Evolutionary conservation across 495 filamentous ascomycete species (phyloP).

Genomic region (Aspergillus conjunctus): DNA sequence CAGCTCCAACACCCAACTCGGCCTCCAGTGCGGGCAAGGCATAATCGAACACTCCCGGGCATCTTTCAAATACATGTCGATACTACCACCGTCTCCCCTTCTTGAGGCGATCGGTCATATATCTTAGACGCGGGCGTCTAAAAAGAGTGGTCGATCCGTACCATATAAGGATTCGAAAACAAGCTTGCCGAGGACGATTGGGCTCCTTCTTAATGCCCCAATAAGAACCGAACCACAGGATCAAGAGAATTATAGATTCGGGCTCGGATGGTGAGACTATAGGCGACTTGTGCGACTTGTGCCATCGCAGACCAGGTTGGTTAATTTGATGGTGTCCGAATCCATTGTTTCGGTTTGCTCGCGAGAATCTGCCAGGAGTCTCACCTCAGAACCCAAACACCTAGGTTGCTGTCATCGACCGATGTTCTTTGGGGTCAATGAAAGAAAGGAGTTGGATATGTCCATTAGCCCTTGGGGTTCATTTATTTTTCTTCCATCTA

Average conservation of each 20-base stretch:
- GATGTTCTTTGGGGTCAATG: too few relatives aligned
- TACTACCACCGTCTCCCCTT: not conserved
- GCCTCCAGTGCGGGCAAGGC: slow-evolving; percentile 26
- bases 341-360: not conserved
- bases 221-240: not conserved
- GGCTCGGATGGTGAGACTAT: not conserved
- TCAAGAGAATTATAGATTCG: not conserved
- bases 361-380: not conserved
- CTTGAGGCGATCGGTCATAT: not conserved
- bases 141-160: not conserved
- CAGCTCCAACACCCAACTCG: slow-evolving; percentile 4
- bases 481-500: not conserved
- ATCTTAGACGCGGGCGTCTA: not conserved
- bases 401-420: not conserved
- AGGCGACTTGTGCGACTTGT: not conserved
- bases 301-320: not conserved
- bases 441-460: too few relatives aligned
- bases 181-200: not conserved
- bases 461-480: too few relatives aligned
- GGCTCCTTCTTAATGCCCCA: not conserved
- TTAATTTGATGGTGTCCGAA: not conserved
- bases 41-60: slow-evolving; percentile 21
- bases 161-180: not conserved
- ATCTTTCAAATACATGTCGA: slow-evolving; percentile 1
- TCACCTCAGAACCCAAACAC: too few relatives aligned